Percentiles rank a stretch among this genome's conserved stretches.
Conservation (phyloP, 352 stramenopile genomes). For the Globisporangium echinulatum region DNA sequence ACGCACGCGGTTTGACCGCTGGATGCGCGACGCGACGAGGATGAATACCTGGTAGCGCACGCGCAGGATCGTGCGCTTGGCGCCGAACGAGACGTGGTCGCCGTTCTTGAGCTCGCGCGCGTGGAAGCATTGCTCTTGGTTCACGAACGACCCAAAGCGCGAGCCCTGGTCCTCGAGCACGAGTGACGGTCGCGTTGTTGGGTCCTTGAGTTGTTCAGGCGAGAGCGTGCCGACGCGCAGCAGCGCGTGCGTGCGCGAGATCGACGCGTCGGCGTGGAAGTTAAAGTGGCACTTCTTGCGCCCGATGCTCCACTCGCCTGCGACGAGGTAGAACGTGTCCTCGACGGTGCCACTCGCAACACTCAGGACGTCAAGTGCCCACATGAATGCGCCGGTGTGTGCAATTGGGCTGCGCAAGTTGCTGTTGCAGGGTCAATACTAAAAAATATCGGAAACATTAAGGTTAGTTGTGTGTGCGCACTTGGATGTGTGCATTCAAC, state of each 20-base stretch:
- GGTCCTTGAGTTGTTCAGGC: slow-evolving; percentile 48
- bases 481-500: too few species aligned
- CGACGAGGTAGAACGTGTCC: slow-evolving; percentile 74
- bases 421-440: not conserved
- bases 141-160: slow-evolving; percentile 85
- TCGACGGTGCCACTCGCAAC: slow-evolving; percentile 26
- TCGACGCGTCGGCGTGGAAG: slow-evolving; percentile 74
- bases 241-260: slow-evolving; percentile 73
- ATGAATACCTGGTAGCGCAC: slow-evolving; percentile 81
- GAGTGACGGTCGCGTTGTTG: slow-evolving; percentile 50
- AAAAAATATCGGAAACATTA: not conserved
- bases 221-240: slow-evolving; percentile 66
- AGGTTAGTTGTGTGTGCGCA: not conserved
- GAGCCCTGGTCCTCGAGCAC: slow-evolving; percentile 75
- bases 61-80: slow-evolving; percentile 72
- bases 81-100: slow-evolving; percentile 77
- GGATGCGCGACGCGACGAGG: slow-evolving; percentile 71
- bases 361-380: slow-evolving; percentile 69
- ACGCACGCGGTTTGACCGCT: slow-evolving; percentile 40
- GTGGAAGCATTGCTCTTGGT: slow-evolving; percentile 55
- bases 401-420: not conserved
- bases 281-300: slow-evolving; percentile 83
- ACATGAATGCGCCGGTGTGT: slow-evolving; percentile 29
- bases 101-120: slow-evolving; percentile 48
- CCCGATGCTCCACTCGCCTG: slow-evolving; percentile 79